phyloP scores from a whole-genome alignment of 345 rosid species.

The Kandelia obovata region DNA sequence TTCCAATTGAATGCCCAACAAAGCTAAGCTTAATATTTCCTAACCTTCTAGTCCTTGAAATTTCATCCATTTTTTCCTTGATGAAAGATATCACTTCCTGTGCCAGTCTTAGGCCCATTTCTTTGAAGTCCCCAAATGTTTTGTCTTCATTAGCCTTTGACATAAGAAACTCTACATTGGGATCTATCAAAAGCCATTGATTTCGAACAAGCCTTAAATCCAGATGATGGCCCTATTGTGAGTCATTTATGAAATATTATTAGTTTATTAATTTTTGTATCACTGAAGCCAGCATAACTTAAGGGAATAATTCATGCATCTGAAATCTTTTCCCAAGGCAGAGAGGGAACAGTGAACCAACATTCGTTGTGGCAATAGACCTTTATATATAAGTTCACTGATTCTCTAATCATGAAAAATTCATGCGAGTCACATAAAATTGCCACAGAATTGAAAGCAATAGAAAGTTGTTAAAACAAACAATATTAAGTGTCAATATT shows the following conservation, averaged over 20 bases:
- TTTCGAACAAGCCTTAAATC: constrained; percentile 87
- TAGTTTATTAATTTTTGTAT: neutral
- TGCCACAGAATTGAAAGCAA: too few relatives aligned
- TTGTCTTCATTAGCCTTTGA: constrained; percentile 82
- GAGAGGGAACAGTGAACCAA: too few relatives aligned
- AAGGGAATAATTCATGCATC: too few relatives aligned
- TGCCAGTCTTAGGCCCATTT: constrained; percentile 88
- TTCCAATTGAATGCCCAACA: constrained; percentile 95
- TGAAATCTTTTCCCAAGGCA: too few relatives aligned
- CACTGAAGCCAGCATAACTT: too few relatives aligned
- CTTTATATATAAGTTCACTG: too few relatives aligned
- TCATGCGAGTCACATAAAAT: too few relatives aligned
- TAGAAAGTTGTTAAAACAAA: too few relatives aligned
- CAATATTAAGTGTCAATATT: too few relatives aligned
- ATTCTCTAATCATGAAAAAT: too few relatives aligned
- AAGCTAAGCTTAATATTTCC: constrained; percentile 75
- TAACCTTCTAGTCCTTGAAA: constrained; percentile 54
- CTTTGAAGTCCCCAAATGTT: constrained; percentile 83
- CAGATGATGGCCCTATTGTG: constrained; percentile 77
- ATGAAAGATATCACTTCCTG: constrained; percentile 72
- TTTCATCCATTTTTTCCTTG: constrained; percentile 67
- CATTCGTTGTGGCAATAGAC: too few relatives aligned
- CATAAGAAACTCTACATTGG: constrained; percentile 85
- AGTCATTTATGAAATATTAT: constrained; percentile 5
- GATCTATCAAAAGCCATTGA: constrained; percentile 93